Percentiles rank a stretch among this genome's conserved stretches.
Evolutionary conservation across 164 flowering plant species (phyloP).

Genomic region (Vitis rupestris): DNA sequence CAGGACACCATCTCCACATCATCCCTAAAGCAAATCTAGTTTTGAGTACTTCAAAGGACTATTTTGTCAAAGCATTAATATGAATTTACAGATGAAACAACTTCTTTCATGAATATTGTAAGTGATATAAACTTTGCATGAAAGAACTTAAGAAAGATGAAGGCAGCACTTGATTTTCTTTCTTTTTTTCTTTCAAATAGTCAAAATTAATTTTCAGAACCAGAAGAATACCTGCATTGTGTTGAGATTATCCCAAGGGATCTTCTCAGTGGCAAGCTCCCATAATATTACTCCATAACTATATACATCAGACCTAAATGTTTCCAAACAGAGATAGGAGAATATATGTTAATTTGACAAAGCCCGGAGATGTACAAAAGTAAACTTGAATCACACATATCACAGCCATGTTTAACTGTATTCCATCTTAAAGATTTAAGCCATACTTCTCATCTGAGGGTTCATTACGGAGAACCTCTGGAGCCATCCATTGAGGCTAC

Average conservation of each 20-base stretch:
- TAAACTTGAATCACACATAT: too few relatives aligned
- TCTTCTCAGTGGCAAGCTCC: conserved; percentile 94
- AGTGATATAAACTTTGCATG: background rate
- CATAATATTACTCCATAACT: conserved; percentile 93
- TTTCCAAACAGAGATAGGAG: conserved; percentile 7
- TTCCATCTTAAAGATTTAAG: conserved; percentile 4
- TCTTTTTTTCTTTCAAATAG: background rate
- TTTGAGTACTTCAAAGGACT: background rate
- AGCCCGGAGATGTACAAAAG: background rate
- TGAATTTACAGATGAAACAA: background rate
- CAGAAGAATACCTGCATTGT: conserved; percentile 78
- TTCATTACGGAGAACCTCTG: conserved; percentile 96
- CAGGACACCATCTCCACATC: background rate
- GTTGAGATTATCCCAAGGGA: conserved; percentile 96
- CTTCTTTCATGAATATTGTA: background rate
- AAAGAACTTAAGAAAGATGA: background rate
- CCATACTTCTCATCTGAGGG: conserved; percentile 96
- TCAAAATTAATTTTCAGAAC: background rate
- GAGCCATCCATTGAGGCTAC: conserved; percentile 99
- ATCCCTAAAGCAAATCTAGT: background rate
- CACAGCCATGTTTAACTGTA: background rate
- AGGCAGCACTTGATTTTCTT: background rate
- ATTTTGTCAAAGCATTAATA: background rate
- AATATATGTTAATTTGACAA: background rate
- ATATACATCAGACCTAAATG: conserved; percentile 81